These are phyloP conservation scores for Metschnikowia santaceciliae DNA, from an alignment of 805 yeast genomes.

Conservation along the genomic window DNA sequence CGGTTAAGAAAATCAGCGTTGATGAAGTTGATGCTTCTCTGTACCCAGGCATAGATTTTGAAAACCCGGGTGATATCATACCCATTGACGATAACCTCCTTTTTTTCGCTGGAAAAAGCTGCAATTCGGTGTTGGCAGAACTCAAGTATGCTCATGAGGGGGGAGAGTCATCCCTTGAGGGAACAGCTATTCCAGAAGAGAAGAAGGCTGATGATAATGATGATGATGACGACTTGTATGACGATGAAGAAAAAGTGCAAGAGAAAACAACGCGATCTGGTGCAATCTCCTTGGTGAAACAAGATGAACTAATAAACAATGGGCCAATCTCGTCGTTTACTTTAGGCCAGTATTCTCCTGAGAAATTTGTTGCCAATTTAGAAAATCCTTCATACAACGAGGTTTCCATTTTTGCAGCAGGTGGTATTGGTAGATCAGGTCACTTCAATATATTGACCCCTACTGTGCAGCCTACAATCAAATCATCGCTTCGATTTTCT, in stretches of 20 bases:
- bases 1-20: conserved; percentile 32
- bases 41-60: conserved; percentile 32
- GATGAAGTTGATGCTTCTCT: conserved; percentile 26
- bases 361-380: conserved; percentile 54
- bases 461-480: conserved; percentile 62
- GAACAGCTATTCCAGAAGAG: conserved; percentile 4
- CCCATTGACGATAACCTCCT: conserved; percentile 40
- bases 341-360: conserved; percentile 56
- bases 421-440: conserved; percentile 58
- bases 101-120: conserved; percentile 59
- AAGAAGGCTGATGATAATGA: conserved; percentile 28
- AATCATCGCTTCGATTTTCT: conserved; percentile 66
- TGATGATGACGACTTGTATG: conserved; percentile 44
- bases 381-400: conserved; percentile 67
- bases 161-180: not conserved
- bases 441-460: conserved; percentile 62
- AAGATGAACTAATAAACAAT: conserved; percentile 55
- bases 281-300: conserved; percentile 34
- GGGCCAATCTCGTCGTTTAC: conserved; percentile 76
- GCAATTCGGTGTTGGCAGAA: conserved; percentile 52
- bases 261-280: conserved; percentile 15
- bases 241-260: conserved; percentile 27
- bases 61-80: conserved; percentile 40
- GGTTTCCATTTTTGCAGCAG: conserved; percentile 61
- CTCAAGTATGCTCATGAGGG: conserved; percentile 26